A percentile compares a stretch with the other conserved stretches of the same genome.
Evolutionary conservation across 2,329 filamentous ascomycete species (phyloP).

Genomic region (Curvularia hawaiiensis): DNA sequence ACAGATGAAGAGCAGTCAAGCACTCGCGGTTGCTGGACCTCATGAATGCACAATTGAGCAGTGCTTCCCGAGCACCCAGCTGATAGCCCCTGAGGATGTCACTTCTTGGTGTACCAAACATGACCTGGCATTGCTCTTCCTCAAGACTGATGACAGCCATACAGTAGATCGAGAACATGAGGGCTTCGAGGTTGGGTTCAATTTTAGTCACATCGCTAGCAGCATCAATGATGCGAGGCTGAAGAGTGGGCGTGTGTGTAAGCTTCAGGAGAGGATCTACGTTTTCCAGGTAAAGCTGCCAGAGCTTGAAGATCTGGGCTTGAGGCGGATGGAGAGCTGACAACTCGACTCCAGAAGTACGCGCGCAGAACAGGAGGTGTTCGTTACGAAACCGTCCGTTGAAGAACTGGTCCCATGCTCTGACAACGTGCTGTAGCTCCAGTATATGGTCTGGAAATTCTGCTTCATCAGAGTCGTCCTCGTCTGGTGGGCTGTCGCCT

Average conservation of each 20-base stretch:
- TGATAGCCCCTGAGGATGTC: slow-evolving; percentile 62
- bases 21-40: slow-evolving; percentile 60
- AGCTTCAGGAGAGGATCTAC: slow-evolving; percentile 40
- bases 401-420: slow-evolving; percentile 51
- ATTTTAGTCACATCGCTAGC: slow-evolving; percentile 55
- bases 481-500: slow-evolving; percentile 3
- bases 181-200: slow-evolving; percentile 63
- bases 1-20: slow-evolving; percentile 61
- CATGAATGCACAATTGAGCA: slow-evolving; percentile 62
- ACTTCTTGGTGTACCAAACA: slow-evolving; percentile 59
- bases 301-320: slow-evolving; percentile 70
- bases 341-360: slow-evolving; percentile 62
- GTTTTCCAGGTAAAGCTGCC: slow-evolving; percentile 70
- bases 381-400: slow-evolving; percentile 46
- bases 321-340: slow-evolving; percentile 67
- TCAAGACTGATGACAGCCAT: slow-evolving; percentile 56
- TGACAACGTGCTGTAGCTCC: slow-evolving; percentile 43
- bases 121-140: slow-evolving; percentile 58
- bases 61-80: slow-evolving; percentile 65
- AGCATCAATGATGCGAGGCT: slow-evolving; percentile 68
- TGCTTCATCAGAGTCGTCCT: slow-evolving; percentile 9
- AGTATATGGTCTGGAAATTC: slow-evolving; percentile 18
- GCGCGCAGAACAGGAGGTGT: slow-evolving; percentile 60
- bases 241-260: slow-evolving; percentile 36
- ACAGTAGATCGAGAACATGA: slow-evolving; percentile 46